These are phyloP conservation scores for Carnegiea gigantea DNA, from an alignment of 179 eudicot species.

Conservation along the genomic window DNA sequence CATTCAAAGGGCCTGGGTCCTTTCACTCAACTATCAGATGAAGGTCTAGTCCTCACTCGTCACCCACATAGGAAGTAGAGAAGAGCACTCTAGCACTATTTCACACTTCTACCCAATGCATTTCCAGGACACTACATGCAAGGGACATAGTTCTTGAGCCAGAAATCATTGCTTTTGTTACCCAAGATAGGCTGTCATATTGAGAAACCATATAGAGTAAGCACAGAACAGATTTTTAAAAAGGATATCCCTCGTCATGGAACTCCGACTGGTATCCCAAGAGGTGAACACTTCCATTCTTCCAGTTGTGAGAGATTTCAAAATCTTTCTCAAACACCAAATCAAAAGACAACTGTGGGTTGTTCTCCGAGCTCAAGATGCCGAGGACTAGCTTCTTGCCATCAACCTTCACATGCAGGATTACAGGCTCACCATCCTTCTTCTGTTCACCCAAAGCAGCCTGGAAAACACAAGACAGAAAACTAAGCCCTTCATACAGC, in stretches of 20 bases:
- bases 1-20: no score
- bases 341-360: constrained; percentile 61
- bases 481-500: not conserved
- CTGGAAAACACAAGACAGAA: constrained; percentile 27
- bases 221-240: not conserved
- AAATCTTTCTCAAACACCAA: constrained; percentile 68
- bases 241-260: constrained; percentile 38
- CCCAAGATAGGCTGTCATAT: no score
- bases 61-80: no score
- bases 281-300: constrained; percentile 64
- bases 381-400: constrained; percentile 52
- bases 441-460: constrained; percentile 64
- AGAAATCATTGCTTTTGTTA: no score
- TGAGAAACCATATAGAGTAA: not conserved
- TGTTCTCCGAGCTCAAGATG: constrained; percentile 33
- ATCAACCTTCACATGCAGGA: constrained; percentile 36
- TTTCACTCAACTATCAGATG: no score
- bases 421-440: constrained; percentile 44
- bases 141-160: no score
- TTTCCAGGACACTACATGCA: no score
- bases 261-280: constrained; percentile 47
- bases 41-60: no score
- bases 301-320: constrained; percentile 68
- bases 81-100: no score
- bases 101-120: no score